Percentiles rank a stretch among this genome's conserved stretches.
Evolutionary conservation across 306 rosid genomes (phyloP).

Genomic region (Cyclanthera cordifolia): DNA sequence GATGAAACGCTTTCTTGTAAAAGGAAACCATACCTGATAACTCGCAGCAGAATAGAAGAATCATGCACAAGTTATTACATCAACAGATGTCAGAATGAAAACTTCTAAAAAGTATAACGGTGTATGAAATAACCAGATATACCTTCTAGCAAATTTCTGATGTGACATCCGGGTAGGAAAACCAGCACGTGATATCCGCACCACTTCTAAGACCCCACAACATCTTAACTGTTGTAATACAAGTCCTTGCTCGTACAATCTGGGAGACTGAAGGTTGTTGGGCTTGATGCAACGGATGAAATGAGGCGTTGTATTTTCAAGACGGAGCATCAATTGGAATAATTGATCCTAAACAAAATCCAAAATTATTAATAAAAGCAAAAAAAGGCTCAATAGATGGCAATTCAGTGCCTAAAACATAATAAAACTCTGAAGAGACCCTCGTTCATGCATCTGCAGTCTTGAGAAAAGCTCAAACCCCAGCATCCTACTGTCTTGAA

Average conservation of each 20-base stretch:
- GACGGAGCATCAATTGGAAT: slow-evolving; percentile 86
- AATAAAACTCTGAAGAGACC: background rate
- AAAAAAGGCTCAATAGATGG: slow-evolving; percentile 15
- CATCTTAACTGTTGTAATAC: slow-evolving; percentile 94
- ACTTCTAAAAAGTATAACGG: slow-evolving; percentile 6
- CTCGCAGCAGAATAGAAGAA: background rate
- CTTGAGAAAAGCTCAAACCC: background rate
- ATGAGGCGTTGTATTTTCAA: slow-evolving; percentile 93
- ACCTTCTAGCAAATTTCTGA: slow-evolving; percentile 93
- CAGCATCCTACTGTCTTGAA: background rate
- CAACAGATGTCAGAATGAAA: slow-evolving; percentile 1
- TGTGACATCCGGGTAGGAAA: slow-evolving; percentile 98
- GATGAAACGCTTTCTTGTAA: slow-evolving; percentile 68
- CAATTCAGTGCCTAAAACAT: background rate
- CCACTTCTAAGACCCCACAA: slow-evolving; percentile 97
- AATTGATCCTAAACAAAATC: slow-evolving; percentile 62
- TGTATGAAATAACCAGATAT: slow-evolving; percentile 10
- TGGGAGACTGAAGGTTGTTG: slow-evolving; percentile 88
- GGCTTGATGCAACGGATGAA: slow-evolving; percentile 99
- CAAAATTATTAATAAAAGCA: slow-evolving; percentile 16
- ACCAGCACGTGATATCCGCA: slow-evolving; percentile 91
- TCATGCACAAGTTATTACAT: background rate
- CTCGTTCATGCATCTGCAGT: background rate
- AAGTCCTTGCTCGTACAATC: slow-evolving; percentile 84
- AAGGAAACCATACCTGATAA: slow-evolving; percentile 90